Percentiles rank a stretch among this genome's conserved stretches.
Evolutionary conservation across 352 stramenopile genomes (phyloP).

Genomic region (Phytopythium chamaehyphon): DNA sequence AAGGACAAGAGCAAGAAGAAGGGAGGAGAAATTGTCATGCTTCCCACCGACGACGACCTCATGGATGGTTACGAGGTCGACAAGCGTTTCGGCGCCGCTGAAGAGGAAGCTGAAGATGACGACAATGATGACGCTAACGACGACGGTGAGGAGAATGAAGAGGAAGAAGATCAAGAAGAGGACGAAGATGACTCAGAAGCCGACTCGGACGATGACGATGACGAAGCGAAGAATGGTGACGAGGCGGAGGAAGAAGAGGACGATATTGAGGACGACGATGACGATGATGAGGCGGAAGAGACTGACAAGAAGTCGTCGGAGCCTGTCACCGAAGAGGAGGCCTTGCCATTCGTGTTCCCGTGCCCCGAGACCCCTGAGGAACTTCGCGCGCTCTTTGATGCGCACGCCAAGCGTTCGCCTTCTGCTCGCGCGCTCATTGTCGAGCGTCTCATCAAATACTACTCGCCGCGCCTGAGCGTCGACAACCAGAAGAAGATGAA

Average conservation of each 20-base stretch:
- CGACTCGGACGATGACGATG: conserved; percentile 38
- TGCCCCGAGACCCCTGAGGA: conserved; percentile 91
- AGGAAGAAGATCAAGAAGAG: conserved; percentile 56
- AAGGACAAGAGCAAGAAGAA: conserved; percentile 41
- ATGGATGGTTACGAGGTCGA: conserved; percentile 83
- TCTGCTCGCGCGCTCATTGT: conserved; percentile 85
- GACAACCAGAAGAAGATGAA: conserved; percentile 95
- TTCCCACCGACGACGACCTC: conserved; percentile 87
- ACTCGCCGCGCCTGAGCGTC: conserved; percentile 92
- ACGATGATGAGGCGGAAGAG: conserved; percentile 77
- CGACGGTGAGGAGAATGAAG: conserved; percentile 70
- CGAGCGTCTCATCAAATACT: conserved; percentile 90
- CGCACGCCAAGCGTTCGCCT: conserved; percentile 78
- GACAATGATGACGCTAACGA: conserved; percentile 39
- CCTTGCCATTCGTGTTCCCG: conserved; percentile 95
- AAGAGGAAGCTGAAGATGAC: conserved; percentile 34
- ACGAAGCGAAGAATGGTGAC: conserved; percentile 47
- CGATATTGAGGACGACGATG: conserved; percentile 34
- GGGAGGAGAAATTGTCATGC: conserved; percentile 68
- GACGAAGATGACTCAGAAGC: conserved; percentile 48
- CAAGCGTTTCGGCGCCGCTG: conserved; percentile 36
- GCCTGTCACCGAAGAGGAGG: conserved; percentile 43
- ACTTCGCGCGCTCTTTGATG: conserved; percentile 85
- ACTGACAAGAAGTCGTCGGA: conserved; percentile 41
- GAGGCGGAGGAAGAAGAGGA: conserved; percentile 44